A percentile compares a stretch with the other conserved stretches of the same genome.
These are phyloP conservation scores for Boletellus emodensis DNA, from an alignment of 768 basidiomycete species.

Conservation along the genomic window DNA sequence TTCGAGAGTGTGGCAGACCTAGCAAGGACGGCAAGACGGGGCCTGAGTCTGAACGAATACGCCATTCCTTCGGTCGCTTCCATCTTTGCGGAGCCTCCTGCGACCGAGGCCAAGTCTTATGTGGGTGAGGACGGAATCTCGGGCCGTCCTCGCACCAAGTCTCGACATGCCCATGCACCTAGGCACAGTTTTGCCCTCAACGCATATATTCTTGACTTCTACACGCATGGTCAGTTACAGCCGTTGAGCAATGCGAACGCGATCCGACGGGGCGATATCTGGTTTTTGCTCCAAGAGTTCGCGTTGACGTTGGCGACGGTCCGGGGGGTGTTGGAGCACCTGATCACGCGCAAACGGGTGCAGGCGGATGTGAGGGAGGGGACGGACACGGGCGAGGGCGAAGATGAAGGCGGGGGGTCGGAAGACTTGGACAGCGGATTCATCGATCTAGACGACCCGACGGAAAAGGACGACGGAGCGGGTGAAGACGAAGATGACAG, in stretches of 20 bases:
- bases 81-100: slow-evolving; percentile 28
- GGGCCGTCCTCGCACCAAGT: neutral
- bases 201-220: slow-evolving; percentile 68
- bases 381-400: slow-evolving; percentile 11
- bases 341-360: slow-evolving; percentile 33
- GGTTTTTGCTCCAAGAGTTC: slow-evolving; percentile 63
- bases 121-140: neutral
- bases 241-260: slow-evolving; percentile 51
- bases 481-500: slow-evolving; percentile 22
- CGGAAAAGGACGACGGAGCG: slow-evolving; percentile 20
- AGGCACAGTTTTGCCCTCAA: slow-evolving; percentile 40
- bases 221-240: slow-evolving; percentile 54
- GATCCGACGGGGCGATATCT: slow-evolving; percentile 59
- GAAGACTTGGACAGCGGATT: slow-evolving; percentile 34
- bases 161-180: neutral
- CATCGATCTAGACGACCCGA: slow-evolving; percentile 24
- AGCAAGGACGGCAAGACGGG: slow-evolving; percentile 44
- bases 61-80: slow-evolving; percentile 53
- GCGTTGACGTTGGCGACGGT: slow-evolving; percentile 46
- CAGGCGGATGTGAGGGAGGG: slow-evolving; percentile 7
- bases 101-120: slow-evolving; percentile 2
- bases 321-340: slow-evolving; percentile 45
- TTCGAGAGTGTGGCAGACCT: slow-evolving; percentile 54
- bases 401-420: slow-evolving; percentile 3
- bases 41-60: slow-evolving; percentile 54